Percentiles rank a stretch among this genome's conserved stretches.
Evolutionary conservation across 1,284 basidiomycete genomes (phyloP).

Genomic region (Volvariella surrecta): DNA sequence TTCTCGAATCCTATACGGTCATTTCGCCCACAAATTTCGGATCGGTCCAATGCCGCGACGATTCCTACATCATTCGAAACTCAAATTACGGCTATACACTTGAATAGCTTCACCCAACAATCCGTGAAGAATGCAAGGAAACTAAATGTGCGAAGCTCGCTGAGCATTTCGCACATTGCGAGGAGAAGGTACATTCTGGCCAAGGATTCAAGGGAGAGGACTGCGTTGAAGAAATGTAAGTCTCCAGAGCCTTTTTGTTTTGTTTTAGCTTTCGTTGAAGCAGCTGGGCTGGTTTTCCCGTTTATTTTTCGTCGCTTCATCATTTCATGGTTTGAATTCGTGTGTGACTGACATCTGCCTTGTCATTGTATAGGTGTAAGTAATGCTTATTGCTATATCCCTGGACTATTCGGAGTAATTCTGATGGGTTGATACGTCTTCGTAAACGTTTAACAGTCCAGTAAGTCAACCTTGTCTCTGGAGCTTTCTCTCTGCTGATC

Average conservation of each 20-base stretch:
- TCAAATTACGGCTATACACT: no score
- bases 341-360: no score
- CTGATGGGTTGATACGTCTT: slow-evolving; percentile 9
- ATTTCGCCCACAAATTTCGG: slow-evolving; percentile 3
- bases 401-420: slow-evolving; percentile 10
- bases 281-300: no score
- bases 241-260: slow-evolving; percentile 11
- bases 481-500: slow-evolving; percentile 8
- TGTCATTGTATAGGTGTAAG: slow-evolving; percentile 56
- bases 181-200: slow-evolving; percentile 77
- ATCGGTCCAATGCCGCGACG: not conserved
- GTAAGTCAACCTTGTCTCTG: slow-evolving; percentile 30
- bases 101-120: slow-evolving; percentile 52
- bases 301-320: no score
- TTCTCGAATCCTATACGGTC: no score
- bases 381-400: slow-evolving; percentile 14
- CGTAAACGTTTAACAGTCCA: slow-evolving; percentile 39
- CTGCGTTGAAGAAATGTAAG: slow-evolving; percentile 84
- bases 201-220: slow-evolving; percentile 83
- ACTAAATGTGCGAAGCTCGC: slow-evolving; percentile 63
- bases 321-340: no score
- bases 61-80: no score
- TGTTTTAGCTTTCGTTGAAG: not conserved
- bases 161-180: slow-evolving; percentile 87
- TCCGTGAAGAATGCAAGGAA: slow-evolving; percentile 72